Evolutionary conservation across 225 moss, liverwort and hornwort genomes (phyloP).

Genomic region (Marchantia paleacea): DNA sequence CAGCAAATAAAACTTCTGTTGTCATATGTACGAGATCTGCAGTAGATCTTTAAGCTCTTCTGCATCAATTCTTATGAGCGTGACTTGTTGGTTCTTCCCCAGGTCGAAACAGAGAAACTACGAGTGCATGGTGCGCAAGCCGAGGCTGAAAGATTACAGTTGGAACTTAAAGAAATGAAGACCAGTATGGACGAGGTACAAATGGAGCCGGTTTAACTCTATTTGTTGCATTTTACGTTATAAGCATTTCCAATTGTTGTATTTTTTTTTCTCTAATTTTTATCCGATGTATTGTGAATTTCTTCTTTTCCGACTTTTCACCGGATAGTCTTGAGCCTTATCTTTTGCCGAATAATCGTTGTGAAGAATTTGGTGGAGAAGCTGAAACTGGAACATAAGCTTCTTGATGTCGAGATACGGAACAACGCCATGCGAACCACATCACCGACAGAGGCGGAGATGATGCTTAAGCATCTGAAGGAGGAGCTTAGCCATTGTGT

Average conservation of each 20-base stretch:
- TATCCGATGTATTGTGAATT: neutral
- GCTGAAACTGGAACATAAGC: slow-evolving; percentile 82
- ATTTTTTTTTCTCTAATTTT: neutral
- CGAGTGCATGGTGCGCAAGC: slow-evolving; percentile 49
- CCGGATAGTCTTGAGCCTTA: neutral
- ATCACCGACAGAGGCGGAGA: slow-evolving; percentile 62
- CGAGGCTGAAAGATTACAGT: slow-evolving; percentile 55
- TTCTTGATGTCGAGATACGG: slow-evolving; percentile 61
- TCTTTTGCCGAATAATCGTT: neutral
- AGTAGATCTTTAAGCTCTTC: neutral
- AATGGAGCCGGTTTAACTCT: neutral
- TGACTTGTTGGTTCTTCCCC: neutral
- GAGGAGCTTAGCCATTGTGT: slow-evolving; percentile 82
- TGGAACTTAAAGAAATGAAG: slow-evolving; percentile 69
- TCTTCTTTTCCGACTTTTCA: neutral
- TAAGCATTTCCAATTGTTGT: too few relatives aligned
- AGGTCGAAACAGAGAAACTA: slow-evolving; percentile 52
- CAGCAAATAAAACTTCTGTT: neutral
- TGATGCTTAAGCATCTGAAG: slow-evolving; percentile 76
- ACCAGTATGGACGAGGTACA: slow-evolving; percentile 63
- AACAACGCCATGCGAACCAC: slow-evolving; percentile 58
- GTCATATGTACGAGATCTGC: neutral
- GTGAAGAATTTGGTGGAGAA: slow-evolving; percentile 69
- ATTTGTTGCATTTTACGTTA: neutral
- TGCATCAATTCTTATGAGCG: too few relatives aligned